Percentiles rank a stretch among this genome's conserved stretches.
These are phyloP conservation scores for Hypoxylon sp. DNA, from an alignment of 2,329 filamentous ascomycete genomes.

Conservation along the genomic window DNA sequence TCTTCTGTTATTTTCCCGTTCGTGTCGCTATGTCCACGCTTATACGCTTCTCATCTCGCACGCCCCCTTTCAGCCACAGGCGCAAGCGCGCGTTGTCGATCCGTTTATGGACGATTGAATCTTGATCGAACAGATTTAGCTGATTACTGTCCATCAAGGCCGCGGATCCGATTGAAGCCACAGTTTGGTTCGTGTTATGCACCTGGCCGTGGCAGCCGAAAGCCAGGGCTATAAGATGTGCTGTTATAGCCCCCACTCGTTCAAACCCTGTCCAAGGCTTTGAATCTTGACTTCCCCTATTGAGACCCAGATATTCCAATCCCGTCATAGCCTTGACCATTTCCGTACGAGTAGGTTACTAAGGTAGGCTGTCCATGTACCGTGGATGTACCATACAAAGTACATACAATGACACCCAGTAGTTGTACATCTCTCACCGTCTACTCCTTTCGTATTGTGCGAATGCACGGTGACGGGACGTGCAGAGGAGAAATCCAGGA, in stretches of 20 bases:
- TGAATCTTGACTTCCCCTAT: conserved; percentile 45
- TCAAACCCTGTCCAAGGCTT: conserved; percentile 30
- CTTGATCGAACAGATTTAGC: conserved; percentile 41
- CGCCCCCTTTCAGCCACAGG: conserved; percentile 38
- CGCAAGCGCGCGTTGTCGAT: conserved; percentile 41
- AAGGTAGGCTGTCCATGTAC: conserved; percentile 33
- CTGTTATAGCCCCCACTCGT: conserved; percentile 47
- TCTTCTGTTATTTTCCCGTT: conserved; percentile 36
- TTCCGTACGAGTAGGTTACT: conserved; percentile 39
- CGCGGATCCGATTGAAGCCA: conserved; percentile 49
- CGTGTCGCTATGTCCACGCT: conserved; percentile 27
- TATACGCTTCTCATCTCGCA: conserved; percentile 11
- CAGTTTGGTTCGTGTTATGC: conserved; percentile 53
- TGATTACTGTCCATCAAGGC: conserved; percentile 43
- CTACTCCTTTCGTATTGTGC: conserved; percentile 33
- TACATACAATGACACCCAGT: conserved; percentile 24
- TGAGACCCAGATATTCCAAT: conserved; percentile 38
- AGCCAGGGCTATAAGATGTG: conserved; percentile 50
- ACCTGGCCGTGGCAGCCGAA: conserved; percentile 52
- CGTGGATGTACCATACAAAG: conserved; percentile 22
- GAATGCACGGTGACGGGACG: conserved; percentile 41
- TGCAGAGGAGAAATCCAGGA: conserved; percentile 42
- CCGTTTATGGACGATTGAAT: conserved; percentile 44
- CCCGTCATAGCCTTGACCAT: conserved; percentile 40
- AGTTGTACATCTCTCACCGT: conserved; percentile 35